Percentiles rank a stretch among this genome's conserved stretches.
phyloP scores from a whole-genome alignment of 306 rosid species.

The Cicer bijugum region DNA sequence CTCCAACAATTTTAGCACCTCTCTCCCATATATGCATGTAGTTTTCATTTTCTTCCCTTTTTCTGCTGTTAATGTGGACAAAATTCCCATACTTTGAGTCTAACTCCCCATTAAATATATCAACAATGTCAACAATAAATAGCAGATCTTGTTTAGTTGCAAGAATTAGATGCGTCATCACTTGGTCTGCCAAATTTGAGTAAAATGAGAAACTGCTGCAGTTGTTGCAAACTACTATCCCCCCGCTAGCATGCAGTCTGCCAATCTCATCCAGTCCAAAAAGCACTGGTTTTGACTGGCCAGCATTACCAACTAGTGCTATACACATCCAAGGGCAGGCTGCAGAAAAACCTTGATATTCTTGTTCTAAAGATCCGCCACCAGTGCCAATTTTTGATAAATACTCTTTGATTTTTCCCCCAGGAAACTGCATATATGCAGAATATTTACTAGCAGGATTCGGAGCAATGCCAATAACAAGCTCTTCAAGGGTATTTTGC shows the following conservation, averaged over 20 bases:
- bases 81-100: conserved; percentile 62
- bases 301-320: conserved; percentile 56
- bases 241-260: conserved; percentile 72
- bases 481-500: conserved; percentile 60
- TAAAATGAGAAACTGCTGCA: conserved; percentile 85
- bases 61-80: conserved; percentile 54
- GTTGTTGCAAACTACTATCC: conserved; percentile 75
- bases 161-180: conserved; percentile 73
- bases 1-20: conserved; percentile 86
- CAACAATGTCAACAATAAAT: conserved; percentile 70
- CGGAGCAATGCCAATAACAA: conserved; percentile 62
- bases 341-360: conserved; percentile 62
- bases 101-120: conserved; percentile 64
- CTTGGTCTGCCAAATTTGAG: conserved; percentile 82
- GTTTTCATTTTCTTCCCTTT: conserved; percentile 58
- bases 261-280: conserved; percentile 86
- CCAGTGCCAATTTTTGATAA: conserved; percentile 55
- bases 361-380: conserved; percentile 58
- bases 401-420: conserved; percentile 70
- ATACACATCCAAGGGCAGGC: conserved; percentile 86
- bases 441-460: conserved; percentile 63
- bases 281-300: conserved; percentile 60
- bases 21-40: conserved; percentile 88
- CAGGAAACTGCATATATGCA: conserved; percentile 76
- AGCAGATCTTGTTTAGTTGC: conserved; percentile 86